Conservation (phyloP, 371 early-diverging fungal species). For the Saksenaea oblongispora region DNA sequence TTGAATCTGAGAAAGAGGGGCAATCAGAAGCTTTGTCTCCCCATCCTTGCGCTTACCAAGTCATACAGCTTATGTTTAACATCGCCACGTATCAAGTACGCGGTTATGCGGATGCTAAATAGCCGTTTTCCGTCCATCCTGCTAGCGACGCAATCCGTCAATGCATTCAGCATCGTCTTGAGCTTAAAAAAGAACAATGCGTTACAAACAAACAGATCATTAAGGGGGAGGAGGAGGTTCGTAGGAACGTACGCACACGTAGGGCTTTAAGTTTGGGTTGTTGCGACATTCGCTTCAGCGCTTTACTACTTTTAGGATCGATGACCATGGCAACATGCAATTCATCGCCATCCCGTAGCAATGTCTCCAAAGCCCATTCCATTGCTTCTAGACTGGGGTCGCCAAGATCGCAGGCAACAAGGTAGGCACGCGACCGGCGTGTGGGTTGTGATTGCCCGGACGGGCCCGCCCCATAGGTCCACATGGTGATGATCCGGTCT, state of each 20-base stretch:
- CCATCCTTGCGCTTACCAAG: slow-evolving; percentile 19
- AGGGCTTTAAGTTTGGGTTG: background rate
- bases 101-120: background rate
- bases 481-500: background rate
- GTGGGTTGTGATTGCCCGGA: background rate
- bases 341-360: slow-evolving; percentile 58
- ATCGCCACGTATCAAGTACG: slow-evolving; percentile 47
- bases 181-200: slow-evolving; percentile 18
- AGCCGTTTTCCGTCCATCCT: background rate
- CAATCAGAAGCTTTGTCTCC: background rate
- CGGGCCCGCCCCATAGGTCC: background rate
- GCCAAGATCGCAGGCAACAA: slow-evolving; percentile 49
- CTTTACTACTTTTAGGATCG: slow-evolving; percentile 37
- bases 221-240: too few relatives aligned
- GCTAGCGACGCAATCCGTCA: slow-evolving; percentile 31
- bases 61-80: slow-evolving; percentile 50
- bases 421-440: slow-evolving; percentile 19
- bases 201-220: background rate
- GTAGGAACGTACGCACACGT: background rate
- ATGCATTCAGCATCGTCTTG: slow-evolving; percentile 24
- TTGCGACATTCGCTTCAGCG: slow-evolving; percentile 15
- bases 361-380: slow-evolving; percentile 62
- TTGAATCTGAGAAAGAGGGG: slow-evolving; percentile 47
- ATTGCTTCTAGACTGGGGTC: slow-evolving; percentile 43
- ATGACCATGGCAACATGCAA: slow-evolving; percentile 54